Evolutionary conservation across 352 stramenopile species (phyloP), one percentile per base, ranked within the genome.

Genomic region (Pythium rhizo-oryzae): DNA sequence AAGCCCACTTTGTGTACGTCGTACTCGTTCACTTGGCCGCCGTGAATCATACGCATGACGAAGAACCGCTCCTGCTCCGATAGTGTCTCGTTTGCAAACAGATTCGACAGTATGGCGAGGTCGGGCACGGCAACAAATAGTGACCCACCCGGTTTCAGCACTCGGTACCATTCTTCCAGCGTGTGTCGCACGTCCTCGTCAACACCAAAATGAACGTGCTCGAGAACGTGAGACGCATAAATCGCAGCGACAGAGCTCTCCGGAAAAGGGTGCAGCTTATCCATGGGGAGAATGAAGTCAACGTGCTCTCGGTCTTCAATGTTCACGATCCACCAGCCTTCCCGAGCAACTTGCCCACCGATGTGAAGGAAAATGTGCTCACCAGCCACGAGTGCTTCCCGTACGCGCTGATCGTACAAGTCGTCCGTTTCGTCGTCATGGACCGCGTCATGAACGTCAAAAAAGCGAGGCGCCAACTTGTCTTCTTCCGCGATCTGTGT

Each of bases 1-100:
- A 93, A 94, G 21, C 87, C 83, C 15, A 91, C 83, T 54, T 91
- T 89, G 80, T 96, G 87, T 44, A 92, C 71, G 69, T 96, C 88
- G 70, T 81, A 85, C 5, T 66, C 62, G 61, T 93, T 82, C 11
- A 72, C 64, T 67, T 96, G 88, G 18, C 77, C 86, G 16, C 84
- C 85, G 54, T 81, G 90, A 18, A 96, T 81, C 72, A 96, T 77
- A 1, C 68, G 80, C 82, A 90, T 93, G 67, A 96, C 75, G 43
- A 74, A 81, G 54, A 81, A 77, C 16, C 75, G 80, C 35, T 94
- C 72, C 33, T 88, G 39, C 16, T 89, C 67, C 0, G 70, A 84
- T 6, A 87, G 76, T 13, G 75, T 81, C 24, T 79, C 74, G 61
- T 89, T 81, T 13, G 80, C 51, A 50, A 92, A 92, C 13, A 96